A percentile compares a stretch with the other conserved stretches of the same genome.
Conservation (phyloP, 1,284 basidiomycete species). For the Cryptococcus sp. region DNA sequence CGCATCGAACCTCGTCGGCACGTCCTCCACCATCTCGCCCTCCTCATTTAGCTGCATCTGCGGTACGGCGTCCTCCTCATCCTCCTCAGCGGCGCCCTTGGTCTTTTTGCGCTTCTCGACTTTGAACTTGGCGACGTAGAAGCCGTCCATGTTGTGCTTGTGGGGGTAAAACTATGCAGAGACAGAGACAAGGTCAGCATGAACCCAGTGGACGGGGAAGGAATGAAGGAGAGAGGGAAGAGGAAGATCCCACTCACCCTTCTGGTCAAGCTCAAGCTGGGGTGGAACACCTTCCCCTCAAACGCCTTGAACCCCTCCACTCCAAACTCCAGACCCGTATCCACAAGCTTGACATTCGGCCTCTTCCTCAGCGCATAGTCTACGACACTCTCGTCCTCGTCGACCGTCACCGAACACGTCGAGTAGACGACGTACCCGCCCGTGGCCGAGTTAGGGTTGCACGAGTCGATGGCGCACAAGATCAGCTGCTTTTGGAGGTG, state of each 20-base stretch:
- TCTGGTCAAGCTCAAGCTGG: constrained; percentile 75
- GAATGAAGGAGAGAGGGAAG: background rate
- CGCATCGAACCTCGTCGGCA: constrained; percentile 44
- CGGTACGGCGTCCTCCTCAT: constrained; percentile 46
- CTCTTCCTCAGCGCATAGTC: constrained; percentile 97
- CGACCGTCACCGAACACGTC: constrained; percentile 96
- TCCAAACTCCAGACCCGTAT: constrained; percentile 90
- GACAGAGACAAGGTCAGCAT: background rate
- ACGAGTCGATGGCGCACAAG: constrained; percentile 95
- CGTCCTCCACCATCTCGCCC: constrained; percentile 30
- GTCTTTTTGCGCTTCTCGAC: constrained; percentile 71
- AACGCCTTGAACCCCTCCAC: constrained; percentile 85
- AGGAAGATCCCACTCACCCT: constrained; percentile 56
- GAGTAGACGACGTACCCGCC: constrained; percentile 97
- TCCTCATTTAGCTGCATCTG: constrained; percentile 38
- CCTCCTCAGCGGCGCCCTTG: constrained; percentile 34
- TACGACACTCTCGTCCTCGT: constrained; percentile 97
- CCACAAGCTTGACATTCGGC: constrained; percentile 90
- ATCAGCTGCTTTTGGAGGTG: constrained; percentile 99
- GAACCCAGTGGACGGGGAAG: background rate
- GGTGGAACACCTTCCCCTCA: constrained; percentile 82
- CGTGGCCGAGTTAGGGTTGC: constrained; percentile 80
- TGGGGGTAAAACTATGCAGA: constrained; percentile 47
- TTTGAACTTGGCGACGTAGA: constrained; percentile 98
- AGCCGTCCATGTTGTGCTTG: constrained; percentile 77